Base-by-base conservation (phyloP, 2,329 filamentous ascomycete genomes). In the Epichloe elymi region DNA sequence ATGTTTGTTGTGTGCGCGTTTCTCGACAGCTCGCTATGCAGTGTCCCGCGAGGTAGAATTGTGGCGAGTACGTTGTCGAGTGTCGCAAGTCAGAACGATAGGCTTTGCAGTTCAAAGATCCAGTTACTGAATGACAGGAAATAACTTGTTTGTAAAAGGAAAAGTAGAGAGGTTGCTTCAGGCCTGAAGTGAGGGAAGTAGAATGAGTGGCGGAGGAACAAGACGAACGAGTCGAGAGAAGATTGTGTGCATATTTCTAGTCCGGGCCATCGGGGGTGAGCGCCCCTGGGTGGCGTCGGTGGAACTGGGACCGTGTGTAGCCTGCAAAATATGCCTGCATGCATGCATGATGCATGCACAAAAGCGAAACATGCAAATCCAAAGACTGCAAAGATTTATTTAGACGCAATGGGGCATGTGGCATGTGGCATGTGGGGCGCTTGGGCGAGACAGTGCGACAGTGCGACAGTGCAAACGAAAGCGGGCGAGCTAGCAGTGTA, bases 1-100 rank as follows among this genome's bases (percentile, higher is more conserved):
- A 59, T 57, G 57, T 56, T 53, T 58, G 55, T 57, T 57, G 54
- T 54, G 50, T 51, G 56, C 57, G 37, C 40, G 50, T 35, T 35
- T 36, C 35, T 40, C 35, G 19, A 20, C 23, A 41, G 38, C 23
- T 41, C 11, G 35, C 10, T 36, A 20, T n/a, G 48, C 3, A 19
- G 36, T 46, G 42, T 12, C n/a, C 42, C 26, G 36, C n/a, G 36
- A n/a, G 4, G 15, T 36, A 26, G 14, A 11, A 17, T 10, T 49
- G 37, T 23, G 7, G 20, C 26, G 19, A 36, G 11, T 8, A 15
- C 19, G 19, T 43, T 2, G 26, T 26, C 5, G 19, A 48, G 19
- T n/a, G 37, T 20, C 12, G 26, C 5, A n/a, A 35, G 12, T n/a
- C 11, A 23, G 33, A 11, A 10, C 15, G n/a, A 6, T n/a, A 12